Evolutionary conservation across 192 early-diverging fungal genomes (phyloP), one percentile per base, ranked within the genome.

Genomic region (Coemansia sp.): DNA sequence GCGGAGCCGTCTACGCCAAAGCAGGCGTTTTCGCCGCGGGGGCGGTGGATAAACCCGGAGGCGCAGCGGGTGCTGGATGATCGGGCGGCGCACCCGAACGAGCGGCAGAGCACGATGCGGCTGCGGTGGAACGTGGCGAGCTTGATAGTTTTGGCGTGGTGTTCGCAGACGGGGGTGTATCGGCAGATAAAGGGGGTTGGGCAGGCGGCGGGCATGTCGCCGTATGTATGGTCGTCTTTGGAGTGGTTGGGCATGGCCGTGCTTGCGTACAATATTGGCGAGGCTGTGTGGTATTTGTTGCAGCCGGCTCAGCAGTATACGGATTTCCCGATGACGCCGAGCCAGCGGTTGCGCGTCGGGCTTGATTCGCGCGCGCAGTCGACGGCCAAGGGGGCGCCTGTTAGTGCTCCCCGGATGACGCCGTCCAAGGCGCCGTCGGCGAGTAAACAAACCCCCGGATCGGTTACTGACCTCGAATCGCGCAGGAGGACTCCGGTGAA

Each of bases 31-130:
- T 23, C 60, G 20, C 26, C 56, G 1, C 46, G 35, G 18, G 67
- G 67, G 0, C 54, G 48, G 12, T 71, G 67, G 67, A 53, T 49
- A 9, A 64, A 56, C 29, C 59, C 69, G 6, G 69, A 73, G 31
- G 57, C 69, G 13, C 62, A 73, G 28, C 43, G 49, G n/a, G 63
- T 66, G 17, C 49, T 73, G n/a, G 48, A 73, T 13, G 69, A 73
- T 11, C 28, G 56, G 9, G 69, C 57, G 10, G 11, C 18, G n/a
- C 61, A 66, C 6, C 32, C 37, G 25, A 54, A 47, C 38, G 59
- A 55, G 38, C 35, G 54, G 18, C 57, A 66, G 36, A 65, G 64
- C 54, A 55, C 64, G 26, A 45, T 62, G 54, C 63, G 69, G 17
- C 50, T 73, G 40, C 63, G 69, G 31, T 61, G 57, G 63, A 73